Percentiles rank a stretch among this genome's conserved stretches.
These are phyloP conservation scores for Sungouiozyma intestinalis DNA, from an alignment of 805 yeast species.

Conservation along the genomic window DNA sequence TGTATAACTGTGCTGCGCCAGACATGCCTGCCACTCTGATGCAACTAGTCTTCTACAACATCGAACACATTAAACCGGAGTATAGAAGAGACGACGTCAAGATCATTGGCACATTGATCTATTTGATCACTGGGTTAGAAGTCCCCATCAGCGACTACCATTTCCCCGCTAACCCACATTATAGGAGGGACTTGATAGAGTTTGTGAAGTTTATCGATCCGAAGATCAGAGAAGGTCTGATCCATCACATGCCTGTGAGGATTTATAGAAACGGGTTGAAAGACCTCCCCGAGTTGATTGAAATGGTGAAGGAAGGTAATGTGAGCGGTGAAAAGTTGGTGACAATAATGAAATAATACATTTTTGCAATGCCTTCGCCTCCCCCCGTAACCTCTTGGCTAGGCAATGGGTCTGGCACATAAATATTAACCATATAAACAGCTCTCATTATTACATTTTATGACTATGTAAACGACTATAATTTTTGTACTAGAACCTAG, in stretches of 20 bases:
- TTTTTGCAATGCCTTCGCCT: too few species aligned
- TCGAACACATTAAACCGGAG: slow-evolving; percentile 18
- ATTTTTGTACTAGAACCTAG: slow-evolving; percentile 48
- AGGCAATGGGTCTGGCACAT: too few species aligned
- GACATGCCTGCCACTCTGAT: slow-evolving; percentile 28
- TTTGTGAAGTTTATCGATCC: slow-evolving; percentile 23
- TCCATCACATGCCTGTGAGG: slow-evolving; percentile 27
- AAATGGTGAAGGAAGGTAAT: slow-evolving; percentile 18
- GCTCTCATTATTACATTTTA: too few species aligned
- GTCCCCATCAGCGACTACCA: slow-evolving; percentile 21
- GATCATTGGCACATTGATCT: slow-evolving; percentile 29
- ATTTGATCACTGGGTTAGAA: slow-evolving; percentile 29
- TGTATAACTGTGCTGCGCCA: slow-evolving; percentile 29
- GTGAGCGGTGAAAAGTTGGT: slow-evolving; percentile 25
- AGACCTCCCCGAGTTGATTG: slow-evolving; percentile 18
- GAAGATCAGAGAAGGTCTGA: slow-evolving; percentile 15
- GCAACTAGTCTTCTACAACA: slow-evolving; percentile 22
- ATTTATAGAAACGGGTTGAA: slow-evolving; percentile 25
- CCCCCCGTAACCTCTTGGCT: neutral
- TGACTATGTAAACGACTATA: too few species aligned
- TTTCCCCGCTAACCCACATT: slow-evolving; percentile 18
- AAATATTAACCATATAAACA: too few species aligned
- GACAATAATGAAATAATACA: slow-evolving; percentile 3
- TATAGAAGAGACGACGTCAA: slow-evolving; percentile 27
- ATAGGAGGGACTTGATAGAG: slow-evolving; percentile 16